Conservation (phyloP, 345 rosid genomes). For the Euphorbia lathyris region DNA sequence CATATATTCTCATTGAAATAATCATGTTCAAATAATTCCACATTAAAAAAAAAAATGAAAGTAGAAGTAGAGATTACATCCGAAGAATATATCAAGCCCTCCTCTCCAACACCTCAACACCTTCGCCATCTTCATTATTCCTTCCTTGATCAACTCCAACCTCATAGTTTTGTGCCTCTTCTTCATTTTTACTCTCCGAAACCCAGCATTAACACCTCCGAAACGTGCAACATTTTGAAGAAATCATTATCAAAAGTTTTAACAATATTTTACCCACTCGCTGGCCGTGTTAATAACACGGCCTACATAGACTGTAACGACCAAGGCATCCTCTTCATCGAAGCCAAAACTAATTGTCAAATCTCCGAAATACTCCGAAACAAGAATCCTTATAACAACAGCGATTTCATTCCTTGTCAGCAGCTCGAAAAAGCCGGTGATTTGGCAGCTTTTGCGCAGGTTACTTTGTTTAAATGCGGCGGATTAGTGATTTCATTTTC, state of each 20-base stretch:
- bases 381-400: neutral
- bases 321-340: neutral
- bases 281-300: neutral
- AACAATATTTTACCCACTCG: neutral
- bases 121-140: constrained; percentile 10
- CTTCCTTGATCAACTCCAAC: constrained; percentile 1
- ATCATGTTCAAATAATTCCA: no score
- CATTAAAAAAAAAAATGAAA: no score
- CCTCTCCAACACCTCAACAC: constrained; percentile 23
- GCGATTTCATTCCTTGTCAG: neutral
- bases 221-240: neutral
- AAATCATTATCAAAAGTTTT: neutral
- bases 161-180: neutral
- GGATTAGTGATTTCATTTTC: neutral
- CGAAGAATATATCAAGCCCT: neutral
- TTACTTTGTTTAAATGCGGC: neutral
- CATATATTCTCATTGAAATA: no score
- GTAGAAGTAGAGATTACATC: neutral
- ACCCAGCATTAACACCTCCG: neutral
- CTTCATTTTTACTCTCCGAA: neutral
- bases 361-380: neutral
- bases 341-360: neutral
- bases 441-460: neutral
- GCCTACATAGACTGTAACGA: neutral
- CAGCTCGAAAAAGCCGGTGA: neutral